A percentile compares a stretch with the other conserved stretches of the same genome.
Conservation (phyloP, 164 flowering plant species). For the Malania oleifera region DNA sequence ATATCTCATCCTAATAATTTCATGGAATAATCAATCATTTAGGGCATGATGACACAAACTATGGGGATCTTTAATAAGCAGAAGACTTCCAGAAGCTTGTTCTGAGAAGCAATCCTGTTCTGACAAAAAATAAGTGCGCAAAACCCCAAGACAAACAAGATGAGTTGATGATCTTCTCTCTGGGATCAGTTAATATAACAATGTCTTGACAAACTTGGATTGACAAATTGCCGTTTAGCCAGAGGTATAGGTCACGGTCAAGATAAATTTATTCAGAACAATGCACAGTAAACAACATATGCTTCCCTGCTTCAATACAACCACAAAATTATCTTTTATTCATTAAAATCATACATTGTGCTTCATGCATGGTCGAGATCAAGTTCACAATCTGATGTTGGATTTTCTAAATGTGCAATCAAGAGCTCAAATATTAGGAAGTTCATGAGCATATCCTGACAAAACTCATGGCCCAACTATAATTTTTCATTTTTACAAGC, state of each 20-base stretch:
- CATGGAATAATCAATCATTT: neutral
- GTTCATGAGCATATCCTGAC: neutral
- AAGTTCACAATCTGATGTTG: no score
- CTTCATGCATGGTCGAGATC: neutral
- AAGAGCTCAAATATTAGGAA: neutral
- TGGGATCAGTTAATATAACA: no score
- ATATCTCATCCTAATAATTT: neutral
- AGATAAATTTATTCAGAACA: neutral
- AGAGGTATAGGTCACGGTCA: neutral
- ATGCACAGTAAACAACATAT: no score
- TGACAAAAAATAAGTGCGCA: conserved; percentile 2
- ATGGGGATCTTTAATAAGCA: neutral
- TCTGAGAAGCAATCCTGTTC: neutral
- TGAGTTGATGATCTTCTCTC: no score
- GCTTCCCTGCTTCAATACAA: no score
- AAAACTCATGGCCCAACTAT: neutral
- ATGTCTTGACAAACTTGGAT: no score
- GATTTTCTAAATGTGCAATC: neutral
- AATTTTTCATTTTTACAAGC: neutral
- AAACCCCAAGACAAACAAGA: neutral
- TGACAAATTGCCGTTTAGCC: neutral
- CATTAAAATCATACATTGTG: neutral
- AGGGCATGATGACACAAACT: neutral
- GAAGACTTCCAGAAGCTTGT: neutral
- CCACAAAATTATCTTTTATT: no score